Evolutionary conservation across 2,329 filamentous ascomycete species (phyloP), one percentile per base, ranked within the genome.

Genomic region (Rhynchosporium agropyri): DNA sequence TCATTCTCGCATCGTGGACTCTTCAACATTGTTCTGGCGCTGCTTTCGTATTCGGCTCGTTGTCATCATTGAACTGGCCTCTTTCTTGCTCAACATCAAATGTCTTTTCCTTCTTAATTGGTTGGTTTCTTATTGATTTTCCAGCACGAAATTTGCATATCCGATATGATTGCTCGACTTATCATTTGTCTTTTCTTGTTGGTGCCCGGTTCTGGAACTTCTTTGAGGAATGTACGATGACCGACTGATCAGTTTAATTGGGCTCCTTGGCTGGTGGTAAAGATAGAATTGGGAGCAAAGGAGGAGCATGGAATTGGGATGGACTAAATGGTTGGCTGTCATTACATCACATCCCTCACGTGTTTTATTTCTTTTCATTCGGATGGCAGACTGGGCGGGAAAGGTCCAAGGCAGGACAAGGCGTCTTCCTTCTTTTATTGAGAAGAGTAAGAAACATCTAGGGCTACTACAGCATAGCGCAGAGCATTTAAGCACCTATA

Each of bases 1-100:
- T 31, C 50, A 53, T 53, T 40, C 36, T 40, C 13, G 29, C 3
- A 4, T 10, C 40, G 40, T 53, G 33, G 31, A 38, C 50, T 40
- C 20, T 53, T 53, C 50, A 36, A 36, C 33, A 38, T 38, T n/a
- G 50, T 36, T 38, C 10, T 53, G n/a, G 50, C 50, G 50, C 50
- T 53, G 50, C 31, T 53, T 26, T 53, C 50, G 50, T 31, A 53
- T 53, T 26, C 33, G 33, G 33, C 20, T 38, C 69, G 54, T 69
- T 68, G 66, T 71, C 66, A 67, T 73, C 71, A 70, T 57, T 66
- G 6, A 65, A 66, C 60, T 64, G 70, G 70, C 69, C 70, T 70
- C 63, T 62, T 38, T 9, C 26, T 38, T 20, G 20, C 20, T 20
- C 20, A 20, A 20, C 20, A n/a, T 53, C 50, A 53, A 51, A 31